These are phyloP conservation scores for Monosporascus sp. DNA, from an alignment of 2,329 filamentous ascomycete species.

Conservation along the genomic window DNA sequence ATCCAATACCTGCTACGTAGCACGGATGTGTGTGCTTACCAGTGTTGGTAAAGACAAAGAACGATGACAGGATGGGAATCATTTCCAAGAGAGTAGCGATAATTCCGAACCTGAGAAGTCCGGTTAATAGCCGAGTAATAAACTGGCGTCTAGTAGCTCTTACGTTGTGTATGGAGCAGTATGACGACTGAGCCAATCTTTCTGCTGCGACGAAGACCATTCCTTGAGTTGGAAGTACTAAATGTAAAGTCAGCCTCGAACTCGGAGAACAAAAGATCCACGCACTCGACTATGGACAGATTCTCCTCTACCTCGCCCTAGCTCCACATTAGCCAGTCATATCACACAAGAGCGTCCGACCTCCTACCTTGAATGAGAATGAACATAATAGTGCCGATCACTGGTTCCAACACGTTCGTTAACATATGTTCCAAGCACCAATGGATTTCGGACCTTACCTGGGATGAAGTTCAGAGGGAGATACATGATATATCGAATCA, in stretches of 20 bases:
- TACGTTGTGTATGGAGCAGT: conserved; percentile 77
- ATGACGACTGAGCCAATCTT: conserved; percentile 65
- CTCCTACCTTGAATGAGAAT: conserved; percentile 64
- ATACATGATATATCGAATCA: conserved; percentile 78
- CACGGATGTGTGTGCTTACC: conserved; percentile 33
- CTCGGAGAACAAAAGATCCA: conserved; percentile 5
- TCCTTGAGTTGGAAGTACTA: conserved; percentile 90
- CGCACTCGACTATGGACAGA: conserved; percentile 49
- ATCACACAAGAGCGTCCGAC: not conserved
- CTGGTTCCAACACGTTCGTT: conserved; percentile 18
- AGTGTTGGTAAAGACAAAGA: conserved; percentile 87
- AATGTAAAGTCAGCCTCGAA: conserved; percentile 42
- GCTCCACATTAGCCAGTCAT: conserved; percentile 6
- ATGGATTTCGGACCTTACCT: conserved; percentile 18
- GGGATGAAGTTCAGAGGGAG: conserved; percentile 91
- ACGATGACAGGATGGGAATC: conserved; percentile 73
- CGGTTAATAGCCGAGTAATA: conserved; percentile 2
- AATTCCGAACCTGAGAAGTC: conserved; percentile 56
- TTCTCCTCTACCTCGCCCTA: conserved; percentile 43
- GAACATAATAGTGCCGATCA: conserved; percentile 79
- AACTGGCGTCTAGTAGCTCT: conserved; percentile 27
- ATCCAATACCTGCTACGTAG: not conserved
- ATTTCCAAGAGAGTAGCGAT: conserved; percentile 78
- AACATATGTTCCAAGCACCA: not conserved
- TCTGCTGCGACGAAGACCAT: conserved; percentile 61